Conservation (phyloP, 306 rosid species). For the Trifolium pratense region DNA sequence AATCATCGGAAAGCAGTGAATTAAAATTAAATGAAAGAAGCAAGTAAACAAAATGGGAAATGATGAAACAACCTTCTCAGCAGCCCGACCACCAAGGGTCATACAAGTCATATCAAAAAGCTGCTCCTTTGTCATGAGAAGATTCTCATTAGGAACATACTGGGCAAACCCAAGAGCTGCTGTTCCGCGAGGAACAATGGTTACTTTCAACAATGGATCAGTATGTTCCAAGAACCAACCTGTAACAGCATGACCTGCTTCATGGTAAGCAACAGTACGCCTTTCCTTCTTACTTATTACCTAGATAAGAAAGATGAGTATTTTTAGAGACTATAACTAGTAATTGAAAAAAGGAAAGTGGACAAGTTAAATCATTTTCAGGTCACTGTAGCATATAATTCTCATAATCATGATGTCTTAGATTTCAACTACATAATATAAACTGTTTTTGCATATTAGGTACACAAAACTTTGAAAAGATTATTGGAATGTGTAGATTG, state of each 20-base stretch:
- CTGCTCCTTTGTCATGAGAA: constrained; percentile 94
- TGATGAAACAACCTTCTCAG: constrained; percentile 76
- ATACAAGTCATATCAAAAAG: constrained; percentile 93
- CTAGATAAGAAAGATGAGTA: constrained; percentile 50
- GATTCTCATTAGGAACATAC: constrained; percentile 91
- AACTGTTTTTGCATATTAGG: constrained; percentile 11
- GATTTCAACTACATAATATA: background rate
- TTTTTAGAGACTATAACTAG: constrained; percentile 28
- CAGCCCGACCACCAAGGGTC: constrained; percentile 98
- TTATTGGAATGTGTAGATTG: background rate
- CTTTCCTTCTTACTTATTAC: constrained; percentile 92
- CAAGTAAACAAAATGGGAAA: background rate
- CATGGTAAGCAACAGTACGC: constrained; percentile 95
- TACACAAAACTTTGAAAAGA: background rate
- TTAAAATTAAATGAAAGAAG: background rate
- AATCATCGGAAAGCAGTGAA: background rate
- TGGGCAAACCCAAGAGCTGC: constrained; percentile 98
- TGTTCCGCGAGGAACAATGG: constrained; percentile 96
- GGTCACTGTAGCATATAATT: constrained; percentile 2
- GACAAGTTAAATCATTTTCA: constrained; percentile 12
- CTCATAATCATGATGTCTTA: constrained; percentile 13
- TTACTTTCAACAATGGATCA: constrained; percentile 87
- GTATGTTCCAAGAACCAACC: constrained; percentile 96
- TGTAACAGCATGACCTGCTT: constrained; percentile 93
- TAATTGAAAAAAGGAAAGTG: background rate